A percentile compares a stretch with the other conserved stretches of the same genome.
Conservation (phyloP, 2,329 filamentous ascomycete species). For the Amesomyces nigricolor region DNA sequence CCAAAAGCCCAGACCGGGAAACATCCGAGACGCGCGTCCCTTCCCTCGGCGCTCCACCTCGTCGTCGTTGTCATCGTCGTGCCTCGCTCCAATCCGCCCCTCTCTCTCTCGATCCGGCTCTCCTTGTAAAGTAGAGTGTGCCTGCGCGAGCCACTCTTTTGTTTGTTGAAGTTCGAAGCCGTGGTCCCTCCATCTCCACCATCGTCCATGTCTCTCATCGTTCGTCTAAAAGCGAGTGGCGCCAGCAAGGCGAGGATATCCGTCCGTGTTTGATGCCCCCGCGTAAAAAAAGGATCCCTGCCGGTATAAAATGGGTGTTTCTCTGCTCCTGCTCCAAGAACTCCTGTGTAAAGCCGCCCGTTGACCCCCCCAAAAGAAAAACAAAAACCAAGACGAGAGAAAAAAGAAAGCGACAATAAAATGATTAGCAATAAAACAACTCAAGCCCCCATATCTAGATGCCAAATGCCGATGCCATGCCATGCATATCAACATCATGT, state of each 20-base stretch:
- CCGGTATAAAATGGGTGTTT: slow-evolving; percentile 22
- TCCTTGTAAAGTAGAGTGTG: not conserved
- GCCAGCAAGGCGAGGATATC: slow-evolving; percentile 32
- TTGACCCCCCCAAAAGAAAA: not conserved
- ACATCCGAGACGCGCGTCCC: not conserved
- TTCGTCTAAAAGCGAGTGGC: slow-evolving; percentile 42
- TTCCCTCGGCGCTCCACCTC: not conserved
- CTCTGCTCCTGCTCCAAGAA: slow-evolving; percentile 38
- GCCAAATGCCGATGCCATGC: slow-evolving; percentile 44
- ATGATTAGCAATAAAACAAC: slow-evolving; percentile 20
- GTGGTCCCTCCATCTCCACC: too few relatives aligned
- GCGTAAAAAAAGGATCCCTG: slow-evolving; percentile 21
- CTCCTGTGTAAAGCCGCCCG: slow-evolving; percentile 36
- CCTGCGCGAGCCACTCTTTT: not conserved
- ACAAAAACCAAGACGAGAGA: slow-evolving; percentile 21
- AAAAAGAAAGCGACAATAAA: slow-evolving; percentile 27
- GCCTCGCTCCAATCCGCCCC: not conserved
- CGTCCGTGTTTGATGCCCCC: slow-evolving; percentile 29
- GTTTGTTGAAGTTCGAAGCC: not conserved
- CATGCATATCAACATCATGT: slow-evolving; percentile 46
- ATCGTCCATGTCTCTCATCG: not conserved
- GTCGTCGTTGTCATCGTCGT: not conserved
- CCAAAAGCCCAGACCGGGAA: not conserved
- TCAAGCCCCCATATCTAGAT: slow-evolving; percentile 40
- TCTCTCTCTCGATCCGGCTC: not conserved